Base-by-base conservation (phyloP, 1,284 basidiomycete genomes). In the Papiliotrema laurentii region DNA sequence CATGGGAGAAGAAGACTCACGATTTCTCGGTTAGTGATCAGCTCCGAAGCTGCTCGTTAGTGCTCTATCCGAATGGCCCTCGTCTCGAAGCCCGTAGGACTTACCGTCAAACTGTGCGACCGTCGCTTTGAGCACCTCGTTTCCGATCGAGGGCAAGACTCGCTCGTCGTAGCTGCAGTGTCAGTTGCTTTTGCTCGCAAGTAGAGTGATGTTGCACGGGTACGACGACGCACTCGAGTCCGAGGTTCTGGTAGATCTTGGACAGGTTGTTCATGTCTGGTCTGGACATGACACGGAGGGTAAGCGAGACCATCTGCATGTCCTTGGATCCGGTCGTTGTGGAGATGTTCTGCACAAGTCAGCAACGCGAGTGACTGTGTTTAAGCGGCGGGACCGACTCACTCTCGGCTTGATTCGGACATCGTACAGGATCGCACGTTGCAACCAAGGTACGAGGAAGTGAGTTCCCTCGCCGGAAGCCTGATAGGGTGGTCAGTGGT, bases 91-190 rank as follows among this genome's bases (percentile, higher is more conserved):
- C n/a, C n/a, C n/a, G n/a, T n/a, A n/a, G n/a, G n/a, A n/a, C n/a
- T n/a, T n/a, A n/a, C n/a, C 94, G 74, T 99, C 94, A 62, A 97
- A 98, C 72, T 98, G 94, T 11, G 94, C 94, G 0, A 99, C 96
- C 53, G 94, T 97, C 48, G 88, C 89, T 78, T 99, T 98, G 61
- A 97, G 73, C 26, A 99, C 93, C 77, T 99, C 96, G 74, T 97
- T 97, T 50, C 93, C 92, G 68, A 96, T 94, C 40, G 89, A 93
- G 13, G 91, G 91, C 39, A 99, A 75, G 13, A 72, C 69, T 38
- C 92, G 83, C 77, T 99, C 94, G 74, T 98, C 96, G 74, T 98
- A 99, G 75, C n/a, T n/a, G n/a, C n/a, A n/a, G n/a, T n/a, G n/a
- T n/a, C n/a, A n/a, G n/a, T n/a, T n/a, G n/a, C n/a, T n/a, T n/a